These are phyloP conservation scores for Aquilaria malaccensis DNA, from an alignment of 345 rosid species.

Conservation along the genomic window DNA sequence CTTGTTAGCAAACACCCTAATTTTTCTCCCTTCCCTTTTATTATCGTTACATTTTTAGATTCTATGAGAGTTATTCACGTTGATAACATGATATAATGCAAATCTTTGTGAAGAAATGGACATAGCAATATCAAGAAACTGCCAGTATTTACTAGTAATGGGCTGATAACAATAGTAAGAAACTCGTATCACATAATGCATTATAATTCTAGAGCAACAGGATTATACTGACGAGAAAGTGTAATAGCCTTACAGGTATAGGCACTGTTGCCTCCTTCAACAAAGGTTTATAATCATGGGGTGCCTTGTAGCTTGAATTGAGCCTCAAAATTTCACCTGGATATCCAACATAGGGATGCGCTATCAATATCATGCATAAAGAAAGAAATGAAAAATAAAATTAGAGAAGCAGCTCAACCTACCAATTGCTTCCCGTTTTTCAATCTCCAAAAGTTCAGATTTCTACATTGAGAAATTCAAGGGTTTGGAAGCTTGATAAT, in stretches of 20 bases:
- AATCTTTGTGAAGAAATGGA: too few species aligned
- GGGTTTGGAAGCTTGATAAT: constrained; percentile 7
- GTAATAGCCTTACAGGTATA: constrained; percentile 56
- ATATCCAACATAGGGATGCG: constrained; percentile 16
- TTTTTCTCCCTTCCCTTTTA: too few species aligned
- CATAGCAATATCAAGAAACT: too few species aligned
- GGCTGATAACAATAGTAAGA: too few species aligned
- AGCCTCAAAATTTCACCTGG: constrained; percentile 79
- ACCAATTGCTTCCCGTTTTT: constrained; percentile 78
- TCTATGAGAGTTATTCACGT: too few species aligned
- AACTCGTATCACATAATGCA: too few species aligned
- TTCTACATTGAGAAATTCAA: constrained; percentile 37
- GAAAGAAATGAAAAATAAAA: not conserved
- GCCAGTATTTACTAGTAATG: too few species aligned
- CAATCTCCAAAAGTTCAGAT: constrained; percentile 54
- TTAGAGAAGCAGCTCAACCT: constrained; percentile 12
- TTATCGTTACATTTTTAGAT: too few species aligned
- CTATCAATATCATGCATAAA: constrained; percentile 5
- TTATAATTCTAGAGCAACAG: too few species aligned
- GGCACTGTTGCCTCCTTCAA: constrained; percentile 71
- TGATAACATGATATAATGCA: too few species aligned
- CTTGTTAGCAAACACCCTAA: too few species aligned
- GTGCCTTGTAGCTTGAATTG: constrained; percentile 80
- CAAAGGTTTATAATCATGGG: constrained; percentile 76
- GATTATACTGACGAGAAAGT: too few species aligned